These are phyloP conservation scores for Craspedostauros australis DNA, from an alignment of 108 stramenopile species.

Conservation along the genomic window DNA sequence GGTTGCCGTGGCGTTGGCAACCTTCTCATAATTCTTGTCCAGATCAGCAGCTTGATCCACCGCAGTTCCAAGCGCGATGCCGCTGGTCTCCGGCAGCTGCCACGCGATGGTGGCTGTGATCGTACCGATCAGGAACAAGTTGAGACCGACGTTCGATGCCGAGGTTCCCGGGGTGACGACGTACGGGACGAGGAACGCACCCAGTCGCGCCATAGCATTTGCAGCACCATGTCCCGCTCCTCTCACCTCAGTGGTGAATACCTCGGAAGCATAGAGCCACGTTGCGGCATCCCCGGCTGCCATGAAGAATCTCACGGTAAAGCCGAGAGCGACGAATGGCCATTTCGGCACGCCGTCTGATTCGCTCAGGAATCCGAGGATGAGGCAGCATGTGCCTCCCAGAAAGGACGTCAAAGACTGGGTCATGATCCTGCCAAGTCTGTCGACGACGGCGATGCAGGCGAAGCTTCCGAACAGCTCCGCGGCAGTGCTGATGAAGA, in stretches of 20 bases:
- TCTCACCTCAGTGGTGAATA: constrained; percentile 61
- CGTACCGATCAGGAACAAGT: constrained; percentile 21
- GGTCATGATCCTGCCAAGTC: no score
- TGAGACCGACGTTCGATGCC: constrained; percentile 29
- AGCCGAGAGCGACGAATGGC: background rate
- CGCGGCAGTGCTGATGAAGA: no score
- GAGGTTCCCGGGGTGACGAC: no score
- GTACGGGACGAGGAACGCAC: constrained; percentile 31
- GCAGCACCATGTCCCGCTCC: constrained; percentile 66
- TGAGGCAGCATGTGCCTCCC: constrained; percentile 33
- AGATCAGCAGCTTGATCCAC: no score
- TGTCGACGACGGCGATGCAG: no score
- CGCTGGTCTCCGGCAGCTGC: constrained; percentile 29
- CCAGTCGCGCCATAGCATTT: constrained; percentile 37
- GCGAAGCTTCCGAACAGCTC: no score
- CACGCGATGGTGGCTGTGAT: constrained; percentile 6
- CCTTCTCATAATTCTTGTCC: no score
- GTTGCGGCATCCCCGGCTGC: constrained; percentile 35
- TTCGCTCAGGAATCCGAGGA: constrained; percentile 11
- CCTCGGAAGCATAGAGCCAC: constrained; percentile 64
- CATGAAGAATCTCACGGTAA: background rate
- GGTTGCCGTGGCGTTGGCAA: no score
- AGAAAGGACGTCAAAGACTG: no score
- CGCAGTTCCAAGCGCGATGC: constrained; percentile 25
- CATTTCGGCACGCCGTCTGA: background rate